Evolutionary conservation across 2,329 filamentous ascomycete species (phyloP).

Genomic region (Aspergillus terreus): DNA sequence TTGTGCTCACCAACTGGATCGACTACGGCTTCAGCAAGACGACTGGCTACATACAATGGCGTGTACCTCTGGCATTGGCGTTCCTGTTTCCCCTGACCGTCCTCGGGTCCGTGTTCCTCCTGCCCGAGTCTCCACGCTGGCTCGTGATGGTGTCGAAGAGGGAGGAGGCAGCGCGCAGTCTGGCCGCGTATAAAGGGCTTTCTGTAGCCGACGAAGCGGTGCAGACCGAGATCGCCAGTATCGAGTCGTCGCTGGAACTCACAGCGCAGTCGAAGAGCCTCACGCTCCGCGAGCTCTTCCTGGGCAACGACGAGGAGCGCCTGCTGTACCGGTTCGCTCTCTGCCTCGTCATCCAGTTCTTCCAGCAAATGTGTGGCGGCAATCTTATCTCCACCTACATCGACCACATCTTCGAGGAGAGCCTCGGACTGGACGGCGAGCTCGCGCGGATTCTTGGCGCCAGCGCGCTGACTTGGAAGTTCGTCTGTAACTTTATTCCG

Average conservation of each 20-base stretch:
- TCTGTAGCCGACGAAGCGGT: slow-evolving; percentile 34
- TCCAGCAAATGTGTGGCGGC: slow-evolving; percentile 36
- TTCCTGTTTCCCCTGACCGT: slow-evolving; percentile 26
- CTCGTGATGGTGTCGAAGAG: slow-evolving; percentile 22
- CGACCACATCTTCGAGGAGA: slow-evolving; percentile 13
- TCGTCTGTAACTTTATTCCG: slow-evolving; percentile 12
- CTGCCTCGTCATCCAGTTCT: slow-evolving; percentile 49
- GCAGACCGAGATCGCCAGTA: slow-evolving; percentile 44
- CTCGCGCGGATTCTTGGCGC: slow-evolving; percentile 13
- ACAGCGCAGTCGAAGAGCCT: slow-evolving; percentile 39
- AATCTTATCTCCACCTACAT: slow-evolving; percentile 42
- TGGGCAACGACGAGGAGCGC: slow-evolving; percentile 46
- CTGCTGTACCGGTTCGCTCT: slow-evolving; percentile 48
- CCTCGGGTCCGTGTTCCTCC: slow-evolving; percentile 22
- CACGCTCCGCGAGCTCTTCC: slow-evolving; percentile 24
- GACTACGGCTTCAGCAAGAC: slow-evolving; percentile 37
- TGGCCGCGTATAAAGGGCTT: slow-evolving; percentile 13
- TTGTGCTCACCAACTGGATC: slow-evolving; percentile 45
- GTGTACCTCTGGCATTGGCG: slow-evolving; percentile 36
- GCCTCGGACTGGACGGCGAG: slow-evolving; percentile 6
- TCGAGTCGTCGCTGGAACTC: slow-evolving; percentile 42
- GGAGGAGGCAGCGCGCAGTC: slow-evolving; percentile 20
- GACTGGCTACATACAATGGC: slow-evolving; percentile 30
- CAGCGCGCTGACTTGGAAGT: slow-evolving; percentile 16
- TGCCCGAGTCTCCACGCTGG: slow-evolving; percentile 37